Conservation (phyloP, 2,329 filamentous ascomycete genomes). For the Alternaria arbusti region DNA sequence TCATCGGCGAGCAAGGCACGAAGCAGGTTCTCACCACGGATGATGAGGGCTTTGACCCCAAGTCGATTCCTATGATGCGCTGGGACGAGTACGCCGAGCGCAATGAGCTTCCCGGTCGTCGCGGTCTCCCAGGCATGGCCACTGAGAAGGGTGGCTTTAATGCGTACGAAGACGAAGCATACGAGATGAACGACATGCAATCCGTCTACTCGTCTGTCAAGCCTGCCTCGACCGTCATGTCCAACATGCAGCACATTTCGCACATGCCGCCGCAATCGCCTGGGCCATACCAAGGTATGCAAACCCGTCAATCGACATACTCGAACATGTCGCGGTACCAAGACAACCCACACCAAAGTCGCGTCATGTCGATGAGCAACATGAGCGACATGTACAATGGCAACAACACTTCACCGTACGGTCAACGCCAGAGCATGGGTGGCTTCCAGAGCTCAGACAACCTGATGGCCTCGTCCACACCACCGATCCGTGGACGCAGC, state of each 20-base stretch:
- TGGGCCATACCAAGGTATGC: constrained; percentile 70
- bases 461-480: constrained; percentile 46
- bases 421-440: constrained; percentile 48
- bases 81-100: constrained; percentile 94
- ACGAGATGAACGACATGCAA: constrained; percentile 98
- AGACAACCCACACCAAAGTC: constrained; percentile 63
- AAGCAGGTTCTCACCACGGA: constrained; percentile 88
- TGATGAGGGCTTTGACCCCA: constrained; percentile 85
- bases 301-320: constrained; percentile 74
- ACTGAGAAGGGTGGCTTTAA: constrained; percentile 67
- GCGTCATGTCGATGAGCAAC: constrained; percentile 67
- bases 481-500: constrained; percentile 53
- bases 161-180: constrained; percentile 74
- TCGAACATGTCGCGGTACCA: constrained; percentile 70
- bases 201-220: constrained; percentile 94
- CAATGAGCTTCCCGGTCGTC: constrained; percentile 90
- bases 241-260: constrained; percentile 74
- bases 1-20: constrained; percentile 89
- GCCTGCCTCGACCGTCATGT: constrained; percentile 83
- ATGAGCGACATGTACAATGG: constrained; percentile 52
- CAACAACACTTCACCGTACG: constrained; percentile 44
- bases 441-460: constrained; percentile 53
- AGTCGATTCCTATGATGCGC: constrained; percentile 88
- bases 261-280: constrained; percentile 84
- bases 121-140: constrained; percentile 63